Conservation (phyloP, 2,329 filamentous ascomycete genomes). For the Aureobasidium zeae region DNA sequence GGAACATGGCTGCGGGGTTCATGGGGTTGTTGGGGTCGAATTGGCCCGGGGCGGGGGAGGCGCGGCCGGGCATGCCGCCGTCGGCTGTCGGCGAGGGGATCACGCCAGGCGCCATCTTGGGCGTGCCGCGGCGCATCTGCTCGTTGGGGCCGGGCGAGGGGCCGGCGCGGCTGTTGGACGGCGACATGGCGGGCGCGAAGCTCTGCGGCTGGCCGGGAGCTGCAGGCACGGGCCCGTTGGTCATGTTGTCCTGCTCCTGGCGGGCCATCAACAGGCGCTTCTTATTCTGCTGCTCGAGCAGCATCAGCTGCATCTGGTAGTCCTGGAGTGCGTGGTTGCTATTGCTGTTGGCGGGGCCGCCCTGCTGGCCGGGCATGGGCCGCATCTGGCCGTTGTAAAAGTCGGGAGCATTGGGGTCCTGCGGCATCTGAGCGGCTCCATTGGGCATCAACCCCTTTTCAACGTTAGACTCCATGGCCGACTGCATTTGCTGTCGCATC, state of each 20-base stretch:
- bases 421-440: constrained; percentile 54
- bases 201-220: constrained; percentile 41
- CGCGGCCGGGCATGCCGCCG: constrained; percentile 54
- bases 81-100: constrained; percentile 66
- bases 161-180: constrained; percentile 59
- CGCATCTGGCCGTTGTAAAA: constrained; percentile 44
- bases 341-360: constrained; percentile 36
- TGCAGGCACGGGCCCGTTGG: constrained; percentile 41
- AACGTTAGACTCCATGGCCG: constrained; percentile 64
- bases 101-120: constrained; percentile 59
- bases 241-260: constrained; percentile 63
- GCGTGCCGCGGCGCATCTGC: constrained; percentile 69
- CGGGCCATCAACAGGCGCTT: constrained; percentile 76
- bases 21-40: constrained; percentile 42
- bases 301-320: constrained; percentile 83
- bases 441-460: constrained; percentile 56
- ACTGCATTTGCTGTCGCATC: constrained; percentile 71
- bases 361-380: constrained; percentile 23
- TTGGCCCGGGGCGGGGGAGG: constrained; percentile 49
- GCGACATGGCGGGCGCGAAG: constrained; percentile 49
- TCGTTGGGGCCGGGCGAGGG: constrained; percentile 70
- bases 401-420: constrained; percentile 55
- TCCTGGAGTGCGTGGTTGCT: constrained; percentile 78
- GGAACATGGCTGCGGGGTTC: constrained; percentile 27
- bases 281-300: constrained; percentile 81